Conservation (phyloP, 495 filamentous ascomycete genomes). For the Penicillium herquei region DNA sequence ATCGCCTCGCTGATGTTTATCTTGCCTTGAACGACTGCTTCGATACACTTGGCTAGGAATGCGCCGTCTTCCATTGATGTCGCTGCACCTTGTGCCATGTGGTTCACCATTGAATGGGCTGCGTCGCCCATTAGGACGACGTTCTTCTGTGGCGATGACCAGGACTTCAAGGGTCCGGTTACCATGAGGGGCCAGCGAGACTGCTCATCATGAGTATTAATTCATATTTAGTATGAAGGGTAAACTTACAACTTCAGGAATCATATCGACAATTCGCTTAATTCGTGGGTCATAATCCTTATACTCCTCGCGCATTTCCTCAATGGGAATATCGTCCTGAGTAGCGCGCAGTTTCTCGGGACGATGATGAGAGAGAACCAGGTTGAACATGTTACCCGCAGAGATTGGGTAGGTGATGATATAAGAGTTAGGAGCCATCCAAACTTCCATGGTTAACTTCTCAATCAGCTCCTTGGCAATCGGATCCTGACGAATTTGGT, state of each 20-base stretch:
- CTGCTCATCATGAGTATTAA: constrained; percentile 1
- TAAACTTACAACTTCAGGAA: constrained; percentile 14
- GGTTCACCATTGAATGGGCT: constrained; percentile 48
- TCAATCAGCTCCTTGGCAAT: constrained; percentile 33
- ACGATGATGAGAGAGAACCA: constrained; percentile 43
- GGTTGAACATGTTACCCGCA: constrained; percentile 41
- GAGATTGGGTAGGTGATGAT: constrained; percentile 49
- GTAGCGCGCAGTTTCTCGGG: constrained; percentile 15
- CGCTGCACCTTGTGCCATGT: constrained; percentile 42
- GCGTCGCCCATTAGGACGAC: constrained; percentile 43
- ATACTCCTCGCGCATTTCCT: constrained; percentile 33
- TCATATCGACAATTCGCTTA: constrained; percentile 24
- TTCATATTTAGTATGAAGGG: neutral
- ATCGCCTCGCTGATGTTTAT: constrained; percentile 20
- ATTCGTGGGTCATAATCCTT: constrained; percentile 22
- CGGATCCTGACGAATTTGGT: constrained; percentile 35
- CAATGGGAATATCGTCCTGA: constrained; percentile 25
- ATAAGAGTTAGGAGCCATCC: constrained; percentile 33
- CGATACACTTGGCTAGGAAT: constrained; percentile 23
- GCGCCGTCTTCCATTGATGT: constrained; percentile 38
- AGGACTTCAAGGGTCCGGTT: constrained; percentile 25
- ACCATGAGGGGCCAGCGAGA: constrained; percentile 34
- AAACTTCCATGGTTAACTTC: constrained; percentile 44
- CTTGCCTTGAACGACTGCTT: constrained; percentile 14
- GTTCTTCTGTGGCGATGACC: constrained; percentile 32